phyloP scores from a whole-genome alignment of 2,329 filamentous ascomycete species.

The Ceratocystis cubensis region DNA sequence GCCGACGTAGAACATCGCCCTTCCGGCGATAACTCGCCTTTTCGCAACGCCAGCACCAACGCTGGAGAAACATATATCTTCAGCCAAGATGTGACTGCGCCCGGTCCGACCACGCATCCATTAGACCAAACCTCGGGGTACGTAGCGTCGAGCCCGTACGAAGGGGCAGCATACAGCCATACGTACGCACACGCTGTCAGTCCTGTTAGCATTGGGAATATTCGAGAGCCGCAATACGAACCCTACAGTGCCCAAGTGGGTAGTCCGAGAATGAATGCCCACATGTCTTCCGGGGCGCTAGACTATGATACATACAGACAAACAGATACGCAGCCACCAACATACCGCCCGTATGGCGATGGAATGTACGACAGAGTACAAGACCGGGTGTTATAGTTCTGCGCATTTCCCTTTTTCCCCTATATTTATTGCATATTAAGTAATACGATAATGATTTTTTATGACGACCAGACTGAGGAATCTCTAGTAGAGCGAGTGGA shows the following conservation, averaged over 20 bases:
- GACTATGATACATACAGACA: slow-evolving; percentile 22
- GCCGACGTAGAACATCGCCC: slow-evolving; percentile 27
- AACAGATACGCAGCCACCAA: slow-evolving; percentile 16
- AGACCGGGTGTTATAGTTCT: neutral
- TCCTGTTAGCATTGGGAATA: neutral
- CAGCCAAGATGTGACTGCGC: neutral
- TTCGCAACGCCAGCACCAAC: slow-evolving; percentile 22
- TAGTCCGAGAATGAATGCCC: slow-evolving; percentile 24
- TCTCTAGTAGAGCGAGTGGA: too few relatives aligned
- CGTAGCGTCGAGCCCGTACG: neutral
- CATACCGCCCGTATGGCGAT: slow-evolving; percentile 29
- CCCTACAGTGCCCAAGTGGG: slow-evolving; percentile 23
- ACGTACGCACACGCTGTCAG: neutral
- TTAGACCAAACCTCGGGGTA: neutral
- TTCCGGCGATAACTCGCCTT: neutral
- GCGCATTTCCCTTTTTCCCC: too few relatives aligned
- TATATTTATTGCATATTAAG: neutral
- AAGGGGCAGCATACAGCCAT: neutral
- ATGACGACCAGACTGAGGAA: too few relatives aligned
- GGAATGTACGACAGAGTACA: slow-evolving; percentile 28
- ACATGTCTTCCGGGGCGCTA: slow-evolving; percentile 24
- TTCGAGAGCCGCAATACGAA: slow-evolving; percentile 9
- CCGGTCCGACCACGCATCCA: neutral
- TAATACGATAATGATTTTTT: neutral
- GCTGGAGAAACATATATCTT: slow-evolving; percentile 19